phyloP scores from a whole-genome alignment of 1,284 basidiomycete genomes.

The Trichosporon asahii region DNA sequence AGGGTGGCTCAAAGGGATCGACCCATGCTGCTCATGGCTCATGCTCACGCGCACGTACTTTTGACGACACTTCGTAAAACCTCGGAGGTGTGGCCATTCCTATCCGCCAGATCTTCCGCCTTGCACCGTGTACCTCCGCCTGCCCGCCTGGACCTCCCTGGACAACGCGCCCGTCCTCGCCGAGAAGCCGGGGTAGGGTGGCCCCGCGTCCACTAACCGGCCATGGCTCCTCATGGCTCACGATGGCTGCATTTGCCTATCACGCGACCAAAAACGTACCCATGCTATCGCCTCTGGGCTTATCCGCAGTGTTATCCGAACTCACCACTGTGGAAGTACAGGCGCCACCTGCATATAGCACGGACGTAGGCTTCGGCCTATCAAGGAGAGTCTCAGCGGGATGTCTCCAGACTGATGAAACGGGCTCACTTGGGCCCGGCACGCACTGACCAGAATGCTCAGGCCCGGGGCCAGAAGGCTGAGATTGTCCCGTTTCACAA shows the following conservation, averaged over 20 bases:
- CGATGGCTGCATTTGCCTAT: conserved; percentile 1
- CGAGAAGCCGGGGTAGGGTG: neutral
- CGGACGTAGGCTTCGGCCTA: no score
- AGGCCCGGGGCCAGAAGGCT: no score
- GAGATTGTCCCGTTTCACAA: no score
- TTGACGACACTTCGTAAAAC: neutral
- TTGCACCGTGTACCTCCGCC: neutral
- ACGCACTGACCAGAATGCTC: no score
- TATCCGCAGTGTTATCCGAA: neutral
- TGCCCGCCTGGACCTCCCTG: no score
- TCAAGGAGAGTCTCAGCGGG: no score
- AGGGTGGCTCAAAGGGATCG: neutral
- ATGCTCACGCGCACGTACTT: neutral
- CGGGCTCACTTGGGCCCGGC: no score
- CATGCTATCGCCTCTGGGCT: neutral
- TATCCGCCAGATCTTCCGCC: neutral
- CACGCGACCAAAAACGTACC: neutral
- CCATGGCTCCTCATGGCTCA: no score
- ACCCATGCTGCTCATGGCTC: neutral
- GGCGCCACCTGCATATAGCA: no score
- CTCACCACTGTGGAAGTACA: neutral
- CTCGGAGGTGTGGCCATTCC: neutral
- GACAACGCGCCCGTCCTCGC: no score
- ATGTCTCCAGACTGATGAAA: no score
- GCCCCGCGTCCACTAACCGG: neutral